Base-by-base conservation (phyloP, 2,329 filamentous ascomycete genomes). In the Scedosporium apiospermum region DNA sequence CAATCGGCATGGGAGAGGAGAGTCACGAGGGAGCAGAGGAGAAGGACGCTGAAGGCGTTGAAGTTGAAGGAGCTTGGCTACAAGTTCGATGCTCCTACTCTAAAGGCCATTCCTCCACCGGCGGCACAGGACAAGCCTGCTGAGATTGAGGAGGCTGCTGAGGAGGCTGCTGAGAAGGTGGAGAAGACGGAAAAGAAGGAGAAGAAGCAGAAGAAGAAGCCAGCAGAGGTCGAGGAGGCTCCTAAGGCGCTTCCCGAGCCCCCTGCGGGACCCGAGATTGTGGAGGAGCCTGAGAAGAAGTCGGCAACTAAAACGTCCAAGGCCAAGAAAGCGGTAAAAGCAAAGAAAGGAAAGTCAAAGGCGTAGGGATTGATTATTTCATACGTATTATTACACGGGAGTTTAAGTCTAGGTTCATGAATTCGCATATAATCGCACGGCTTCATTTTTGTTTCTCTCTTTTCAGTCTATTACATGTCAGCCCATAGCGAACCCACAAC, bases 41-140 rank as follows among this genome's bases (percentile, higher is more conserved):
- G 84, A 74, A 82, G 95, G 62, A 76, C 78, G 44, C 80, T 80
- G 67, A 89, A 91, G 75, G 86, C 84, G 1, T 84, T 88, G 71
- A 89, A 90, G 77, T 78, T 97, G 67, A 88, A 90, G 80, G 86
- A 82, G 51, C 75, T 96, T 64, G 93, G 89, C 9, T 98, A 99
- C 74, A 87, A 95, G 65, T 93, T 91, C 70, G 84, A 90, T 60
- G 82, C 85, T 23, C 91, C 91, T 0, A 77, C 81, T 67, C 76
- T 96, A 67, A 96, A 90, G 79, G 72, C 71, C 7, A 72, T 76
- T 2, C 75, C 79, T 12, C 70, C 76, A 26, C 77, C 78, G n/a
- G 71, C 18, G 66, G 63, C 66, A 62, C 76, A 78, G 67, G 73
- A 66, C 23, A 71, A 72, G 66, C 67, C 69, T 62, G 66, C 65